Evolutionary conservation across 805 yeast species (phyloP).

Genomic region (Debaryomyces castellii): DNA sequence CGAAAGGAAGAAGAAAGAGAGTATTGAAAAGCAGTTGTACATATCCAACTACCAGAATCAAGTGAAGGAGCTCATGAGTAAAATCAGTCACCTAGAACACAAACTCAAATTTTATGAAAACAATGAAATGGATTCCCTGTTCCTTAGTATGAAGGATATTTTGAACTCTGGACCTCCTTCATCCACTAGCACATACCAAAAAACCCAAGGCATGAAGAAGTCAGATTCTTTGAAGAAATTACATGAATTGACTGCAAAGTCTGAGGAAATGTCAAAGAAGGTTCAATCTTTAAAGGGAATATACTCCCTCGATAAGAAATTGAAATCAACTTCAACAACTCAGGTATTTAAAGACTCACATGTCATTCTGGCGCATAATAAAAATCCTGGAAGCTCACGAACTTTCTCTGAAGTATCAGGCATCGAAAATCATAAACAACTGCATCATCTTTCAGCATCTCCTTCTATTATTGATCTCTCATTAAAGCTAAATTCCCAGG

Average conservation of each 20-base stretch:
- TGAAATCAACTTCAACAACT: slow-evolving; percentile 5
- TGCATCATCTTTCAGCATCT: background rate
- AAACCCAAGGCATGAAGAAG: slow-evolving; percentile 11
- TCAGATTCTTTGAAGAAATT: slow-evolving; percentile 32
- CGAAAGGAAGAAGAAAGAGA: slow-evolving; percentile 23
- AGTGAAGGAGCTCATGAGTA: slow-evolving; percentile 17
- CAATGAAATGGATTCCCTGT: slow-evolving; percentile 16
- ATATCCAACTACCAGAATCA: slow-evolving; percentile 32
- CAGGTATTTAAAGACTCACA: slow-evolving; percentile 4
- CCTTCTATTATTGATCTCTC: slow-evolving; percentile 2
- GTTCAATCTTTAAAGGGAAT: slow-evolving; percentile 9
- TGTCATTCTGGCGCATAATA: background rate
- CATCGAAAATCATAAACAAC: background rate
- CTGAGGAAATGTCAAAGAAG: slow-evolving; percentile 9
- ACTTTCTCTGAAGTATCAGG: background rate
- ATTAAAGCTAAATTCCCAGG: background rate
- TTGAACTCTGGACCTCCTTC: slow-evolving; percentile 26
- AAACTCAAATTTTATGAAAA: slow-evolving; percentile 1
- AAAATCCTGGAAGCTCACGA: background rate
- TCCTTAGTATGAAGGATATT: slow-evolving; percentile 25
- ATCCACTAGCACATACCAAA: background rate
- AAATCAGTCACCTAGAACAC: slow-evolving; percentile 1
- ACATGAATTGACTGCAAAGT: slow-evolving; percentile 26
- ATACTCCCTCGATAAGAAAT: background rate
- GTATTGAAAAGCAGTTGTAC: slow-evolving; percentile 24